A percentile compares a stretch with the other conserved stretches of the same genome.
phyloP scores from a whole-genome alignment of 2,329 filamentous ascomycete genomes.

The Capronia coronata region DNA sequence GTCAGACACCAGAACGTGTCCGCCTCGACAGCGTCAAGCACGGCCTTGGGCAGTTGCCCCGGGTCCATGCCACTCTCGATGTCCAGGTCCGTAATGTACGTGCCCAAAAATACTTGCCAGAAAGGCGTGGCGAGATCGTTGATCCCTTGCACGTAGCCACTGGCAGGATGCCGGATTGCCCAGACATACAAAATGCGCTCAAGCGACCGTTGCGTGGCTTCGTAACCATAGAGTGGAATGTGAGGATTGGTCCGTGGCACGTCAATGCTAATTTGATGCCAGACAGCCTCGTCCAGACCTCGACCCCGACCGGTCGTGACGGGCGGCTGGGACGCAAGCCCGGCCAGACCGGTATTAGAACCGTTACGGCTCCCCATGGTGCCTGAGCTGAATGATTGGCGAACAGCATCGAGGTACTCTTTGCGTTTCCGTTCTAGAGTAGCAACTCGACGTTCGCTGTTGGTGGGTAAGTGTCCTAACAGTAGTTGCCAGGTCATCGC shows the following conservation, averaged over 20 bases:
- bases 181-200: slow-evolving; percentile 95
- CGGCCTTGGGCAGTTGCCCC: slow-evolving; percentile 80
- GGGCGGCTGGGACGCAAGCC: slow-evolving; percentile 38
- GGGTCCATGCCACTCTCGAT: slow-evolving; percentile 96
- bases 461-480: slow-evolving; percentile 92
- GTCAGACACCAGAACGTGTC: slow-evolving; percentile 98
- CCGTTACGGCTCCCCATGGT: slow-evolving; percentile 28
- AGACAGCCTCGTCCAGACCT: slow-evolving; percentile 91
- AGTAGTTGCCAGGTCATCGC: slow-evolving; percentile 99
- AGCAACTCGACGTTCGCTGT: slow-evolving; percentile 81
- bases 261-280: slow-evolving; percentile 99
- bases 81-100: slow-evolving; percentile 89
- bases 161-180: slow-evolving; percentile 95
- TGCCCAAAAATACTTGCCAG: slow-evolving; percentile 92
- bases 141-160: slow-evolving; percentile 96
- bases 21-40: slow-evolving; percentile 92
- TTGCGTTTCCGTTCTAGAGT: slow-evolving; percentile 91
- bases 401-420: slow-evolving; percentile 90
- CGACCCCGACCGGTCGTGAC: slow-evolving; percentile 52
- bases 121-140: slow-evolving; percentile 97
- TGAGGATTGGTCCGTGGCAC: slow-evolving; percentile 94
- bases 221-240: slow-evolving; percentile 88
- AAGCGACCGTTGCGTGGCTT: slow-evolving; percentile 87
- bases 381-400: slow-evolving; percentile 56
- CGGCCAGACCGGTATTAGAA: slow-evolving; percentile 32